Evolutionary conservation across 495 filamentous ascomycete species (phyloP).

Genomic region (Penicillium odoratum): DNA sequence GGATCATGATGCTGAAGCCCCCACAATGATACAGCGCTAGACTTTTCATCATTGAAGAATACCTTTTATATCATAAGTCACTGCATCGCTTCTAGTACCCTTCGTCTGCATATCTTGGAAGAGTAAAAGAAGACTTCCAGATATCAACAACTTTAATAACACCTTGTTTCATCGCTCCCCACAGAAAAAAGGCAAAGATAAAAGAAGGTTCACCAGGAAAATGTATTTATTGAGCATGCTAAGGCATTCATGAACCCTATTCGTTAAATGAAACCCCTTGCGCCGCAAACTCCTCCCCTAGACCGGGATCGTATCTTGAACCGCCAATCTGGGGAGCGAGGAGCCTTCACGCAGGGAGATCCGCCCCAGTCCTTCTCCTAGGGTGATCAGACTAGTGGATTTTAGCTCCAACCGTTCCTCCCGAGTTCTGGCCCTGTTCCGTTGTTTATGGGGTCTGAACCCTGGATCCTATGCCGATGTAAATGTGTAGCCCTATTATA

Average conservation of each 20-base stretch:
- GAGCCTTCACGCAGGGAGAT: conserved; percentile 24
- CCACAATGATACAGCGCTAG: too few species aligned
- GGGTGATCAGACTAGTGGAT: conserved; percentile 24
- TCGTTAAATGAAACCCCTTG: conserved; percentile 25
- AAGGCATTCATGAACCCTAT: conserved; percentile 7
- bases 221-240: conserved; percentile 7
- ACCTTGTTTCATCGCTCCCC: neutral
- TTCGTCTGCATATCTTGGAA: too few species aligned
- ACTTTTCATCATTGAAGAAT: too few species aligned
- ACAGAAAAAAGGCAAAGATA: neutral
- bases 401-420: conserved; percentile 16
- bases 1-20: too few species aligned
- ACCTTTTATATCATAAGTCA: too few species aligned
- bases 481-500: neutral
- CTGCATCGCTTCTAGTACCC: too few species aligned
- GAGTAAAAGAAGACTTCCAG: neutral
- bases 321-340: conserved; percentile 27
- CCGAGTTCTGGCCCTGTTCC: conserved; percentile 15
- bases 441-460: conserved; percentile 17
- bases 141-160: neutral
- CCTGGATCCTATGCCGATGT: neutral
- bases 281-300: conserved; percentile 19
- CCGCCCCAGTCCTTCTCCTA: neutral
- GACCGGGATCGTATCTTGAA: conserved; percentile 21
- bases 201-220: neutral